Conservation (phyloP, 768 basidiomycete genomes). For the Mrakia hoshinonis region DNA sequence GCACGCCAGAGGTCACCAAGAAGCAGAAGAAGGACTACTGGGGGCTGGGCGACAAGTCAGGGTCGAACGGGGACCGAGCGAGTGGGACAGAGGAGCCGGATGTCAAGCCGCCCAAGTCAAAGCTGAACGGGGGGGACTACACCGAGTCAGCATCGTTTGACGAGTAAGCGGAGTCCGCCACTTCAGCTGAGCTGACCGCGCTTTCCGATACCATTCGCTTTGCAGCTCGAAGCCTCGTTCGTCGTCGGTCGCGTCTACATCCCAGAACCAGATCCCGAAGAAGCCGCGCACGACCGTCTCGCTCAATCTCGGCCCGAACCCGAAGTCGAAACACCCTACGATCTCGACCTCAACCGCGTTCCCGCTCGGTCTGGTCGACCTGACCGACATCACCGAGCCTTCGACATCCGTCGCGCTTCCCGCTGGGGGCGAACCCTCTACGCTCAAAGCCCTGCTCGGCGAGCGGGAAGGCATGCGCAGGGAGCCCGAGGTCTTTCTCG, state of each 20-base stretch:
- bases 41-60: not conserved
- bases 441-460: not conserved
- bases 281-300: not conserved
- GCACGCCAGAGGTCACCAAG: not conserved
- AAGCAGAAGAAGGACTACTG: not conserved
- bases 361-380: not conserved
- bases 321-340: not conserved
- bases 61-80: too few relatives aligned
- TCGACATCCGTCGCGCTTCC: not conserved
- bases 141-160: not conserved
- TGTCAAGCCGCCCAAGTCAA: too few relatives aligned
- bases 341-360: not conserved
- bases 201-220: not conserved
- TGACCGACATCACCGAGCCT: not conserved
- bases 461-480: too few relatives aligned
- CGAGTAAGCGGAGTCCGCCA: too few relatives aligned
- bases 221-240: too few relatives aligned
- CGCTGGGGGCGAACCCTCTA: not conserved
- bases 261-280: too few relatives aligned
- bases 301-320: not conserved
- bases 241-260: too few relatives aligned
- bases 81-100: not conserved
- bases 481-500: not conserved
- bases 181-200: not conserved
- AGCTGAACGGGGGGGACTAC: not conserved